Evolutionary conservation across 352 stramenopile species (phyloP).

Genomic region (Halophytophthora batemanensis): DNA sequence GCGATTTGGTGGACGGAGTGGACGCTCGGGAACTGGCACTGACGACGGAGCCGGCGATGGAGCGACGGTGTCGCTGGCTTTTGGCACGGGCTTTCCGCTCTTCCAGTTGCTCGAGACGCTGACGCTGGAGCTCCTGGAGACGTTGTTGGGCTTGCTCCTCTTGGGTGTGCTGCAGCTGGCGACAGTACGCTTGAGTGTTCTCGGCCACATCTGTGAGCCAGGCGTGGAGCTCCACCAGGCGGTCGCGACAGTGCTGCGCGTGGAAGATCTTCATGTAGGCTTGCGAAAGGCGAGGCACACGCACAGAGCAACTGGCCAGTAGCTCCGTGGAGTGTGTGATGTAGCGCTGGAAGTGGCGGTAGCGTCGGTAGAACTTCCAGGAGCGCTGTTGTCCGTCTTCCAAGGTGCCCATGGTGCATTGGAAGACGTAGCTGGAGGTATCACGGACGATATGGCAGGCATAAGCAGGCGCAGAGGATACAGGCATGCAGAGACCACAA

Average conservation of each 20-base stretch:
- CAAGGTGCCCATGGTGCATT: slow-evolving; percentile 44
- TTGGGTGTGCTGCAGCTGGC: slow-evolving; percentile 30
- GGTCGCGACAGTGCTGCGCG: slow-evolving; percentile 74
- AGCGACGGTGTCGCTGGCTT: background rate
- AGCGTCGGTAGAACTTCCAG: slow-evolving; percentile 86
- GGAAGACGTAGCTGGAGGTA: slow-evolving; percentile 67
- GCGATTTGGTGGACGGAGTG: background rate
- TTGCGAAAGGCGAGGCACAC: slow-evolving; percentile 63
- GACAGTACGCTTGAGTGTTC: slow-evolving; percentile 66
- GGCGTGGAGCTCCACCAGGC: slow-evolving; percentile 64
- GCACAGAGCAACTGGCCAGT: slow-evolving; percentile 34
- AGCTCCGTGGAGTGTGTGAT: slow-evolving; percentile 59
- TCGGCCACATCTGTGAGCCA: slow-evolving; percentile 67
- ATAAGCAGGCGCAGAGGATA: background rate
- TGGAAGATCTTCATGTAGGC: slow-evolving; percentile 82
- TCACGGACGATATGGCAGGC: background rate
- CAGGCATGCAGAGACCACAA: slow-evolving; percentile 1
- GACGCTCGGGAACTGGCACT: slow-evolving; percentile 1
- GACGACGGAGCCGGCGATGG: too few relatives aligned
- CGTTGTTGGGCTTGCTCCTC: slow-evolving; percentile 16
- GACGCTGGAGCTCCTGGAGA: slow-evolving; percentile 18
- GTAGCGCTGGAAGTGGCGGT: slow-evolving; percentile 81
- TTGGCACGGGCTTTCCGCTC: slow-evolving; percentile 15
- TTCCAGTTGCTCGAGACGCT: slow-evolving; percentile 19
- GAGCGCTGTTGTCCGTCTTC: slow-evolving; percentile 29